These are phyloP conservation scores for Didymella segeticola DNA, from an alignment of 2,329 filamentous ascomycete genomes.

Conservation along the genomic window DNA sequence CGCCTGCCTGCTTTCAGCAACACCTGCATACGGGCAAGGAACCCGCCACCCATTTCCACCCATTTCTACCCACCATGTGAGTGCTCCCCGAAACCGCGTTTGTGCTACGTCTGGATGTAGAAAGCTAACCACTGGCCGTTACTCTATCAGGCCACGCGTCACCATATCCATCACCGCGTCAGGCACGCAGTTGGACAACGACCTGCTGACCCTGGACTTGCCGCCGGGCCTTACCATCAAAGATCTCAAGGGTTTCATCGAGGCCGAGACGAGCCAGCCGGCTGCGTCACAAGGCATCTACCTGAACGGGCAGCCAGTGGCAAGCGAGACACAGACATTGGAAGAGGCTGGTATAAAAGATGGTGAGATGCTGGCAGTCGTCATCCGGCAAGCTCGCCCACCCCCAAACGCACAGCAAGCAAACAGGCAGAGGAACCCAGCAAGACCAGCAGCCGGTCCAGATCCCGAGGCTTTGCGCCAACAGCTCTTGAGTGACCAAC, in stretches of 20 bases:
- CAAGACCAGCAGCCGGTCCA: slow-evolving; percentile 19
- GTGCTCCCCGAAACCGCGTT: slow-evolving; percentile 37
- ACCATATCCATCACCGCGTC: slow-evolving; percentile 84
- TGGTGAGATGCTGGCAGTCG: slow-evolving; percentile 90
- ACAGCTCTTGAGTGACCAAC: slow-evolving; percentile 80
- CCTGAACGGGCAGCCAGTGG: slow-evolving; percentile 84
- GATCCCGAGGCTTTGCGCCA: slow-evolving; percentile 83
- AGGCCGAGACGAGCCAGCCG: slow-evolving; percentile 80
- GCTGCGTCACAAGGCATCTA: slow-evolving; percentile 81
- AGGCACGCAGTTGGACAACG: slow-evolving; percentile 70
- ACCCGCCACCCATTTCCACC: slow-evolving; percentile 25
- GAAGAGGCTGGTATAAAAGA: slow-evolving; percentile 81
- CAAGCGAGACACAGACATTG: slow-evolving; percentile 79
- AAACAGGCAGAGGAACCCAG: slow-evolving; percentile 32
- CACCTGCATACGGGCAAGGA: slow-evolving; percentile 39
- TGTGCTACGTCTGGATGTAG: slow-evolving; percentile 43
- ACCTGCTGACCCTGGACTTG: slow-evolving; percentile 82
- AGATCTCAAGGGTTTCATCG: slow-evolving; percentile 85
- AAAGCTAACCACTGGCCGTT: slow-evolving; percentile 37
- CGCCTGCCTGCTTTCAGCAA: slow-evolving; percentile 42
- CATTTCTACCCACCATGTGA: slow-evolving; percentile 43
- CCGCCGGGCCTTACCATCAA: slow-evolving; percentile 82
- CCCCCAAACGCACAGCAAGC: slow-evolving; percentile 24
- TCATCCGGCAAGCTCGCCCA: slow-evolving; percentile 60
- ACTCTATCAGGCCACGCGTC: slow-evolving; percentile 71